Base-by-base conservation (phyloP, 371 early-diverging fungal species). In the Zopfochytrium polystomum region DNA sequence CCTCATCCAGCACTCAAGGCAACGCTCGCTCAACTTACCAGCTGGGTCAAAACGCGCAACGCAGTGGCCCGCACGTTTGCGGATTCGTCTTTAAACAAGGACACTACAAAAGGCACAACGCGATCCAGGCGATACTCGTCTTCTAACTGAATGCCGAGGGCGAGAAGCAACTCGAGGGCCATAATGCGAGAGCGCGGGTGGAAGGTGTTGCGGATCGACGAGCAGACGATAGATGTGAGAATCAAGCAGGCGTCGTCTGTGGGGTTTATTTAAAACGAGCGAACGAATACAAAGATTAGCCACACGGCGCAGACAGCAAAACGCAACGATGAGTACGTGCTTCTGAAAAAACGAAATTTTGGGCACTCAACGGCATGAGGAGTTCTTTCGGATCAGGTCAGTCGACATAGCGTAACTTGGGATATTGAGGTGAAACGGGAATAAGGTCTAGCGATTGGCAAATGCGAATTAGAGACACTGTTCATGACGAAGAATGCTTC, bases 51-150 rank as follows among this genome's bases (percentile, higher is more conserved):
- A 0, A 80, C 84, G 46, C 84, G 82, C 43, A 95, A 69, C 0
- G 94, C 84, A 68, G 76, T 86, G 0, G 84, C 85, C 13, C 91
- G 82, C 15, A 95, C 92, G 2, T 83, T 64, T 9, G 86, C 80
- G 26, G 79, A 74, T 23, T 86, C 81, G 65, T 95, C 94, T 0
- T 67, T 67, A 0, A 90, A 63, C 2, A 94, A 72, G 1, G 80
- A 72, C 20, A 93, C 83, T 23, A 93, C 50, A 69, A 90, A 91
- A 25, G 97, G 95, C 2, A 94, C 77, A 2, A 91, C 59, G 22
- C 92, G 79, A 66, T 96, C 93, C 25, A 94, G 69, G 42, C 85
- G 85, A 31, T 85, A 80, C 55, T 85, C 87, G 59, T 92, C 92
- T 0, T 83, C 66, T 0, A 91, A 62, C 57, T 87, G 81, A 27